Evolutionary conservation across 108 stramenopile genomes (phyloP), one percentile per base, ranked within the genome.

Genomic region (Discostella stelligeroides): DNA sequence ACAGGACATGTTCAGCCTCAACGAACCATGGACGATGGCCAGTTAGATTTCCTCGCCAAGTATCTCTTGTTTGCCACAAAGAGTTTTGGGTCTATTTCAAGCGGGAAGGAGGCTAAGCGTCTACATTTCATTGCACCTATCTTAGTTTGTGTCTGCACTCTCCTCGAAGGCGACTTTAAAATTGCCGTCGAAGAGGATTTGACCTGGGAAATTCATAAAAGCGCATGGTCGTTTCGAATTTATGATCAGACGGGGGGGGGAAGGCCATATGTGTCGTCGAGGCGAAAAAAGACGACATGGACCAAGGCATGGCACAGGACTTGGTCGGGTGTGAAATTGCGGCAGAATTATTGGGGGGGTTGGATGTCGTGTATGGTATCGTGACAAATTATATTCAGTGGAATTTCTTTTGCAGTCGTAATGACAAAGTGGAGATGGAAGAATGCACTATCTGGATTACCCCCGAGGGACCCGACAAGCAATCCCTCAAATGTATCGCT

Each of bases 251-350:
- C 64, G n/a, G 64, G 14, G 64, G 64, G 51, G 51, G n/a, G 9
- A 66, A 49, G 51, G 64, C 64, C 21, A 48, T 66, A 11, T 66
- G 66, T 23, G 54, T 66, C 21, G 66, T 66, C 21, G 66, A 66
- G 23, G 66, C 66, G 21, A 55, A 66, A 66, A 66, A 54, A 30
- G 66, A 66, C 28, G 66, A 66, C 54, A 30, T 66, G 25, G 66
- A 66, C 20, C 49, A 66, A 55, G 66, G 66, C 66, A 55, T 66
- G 66, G 66, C 66, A 55, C 51, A 66, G 49, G 66, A 66, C 66
- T 66, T 66, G 66, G 28, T 66, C 18, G 66, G 66, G 15, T 66
- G 66, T 66, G 66, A 66, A 37, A 29, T 66, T 66, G 66, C 66
- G 29, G 49, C 66, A 29, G 51, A 66, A 55, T 30, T n/a, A n/a